Base-by-base conservation (phyloP, 768 basidiomycete genomes). In the Boletus reticuloceps region DNA sequence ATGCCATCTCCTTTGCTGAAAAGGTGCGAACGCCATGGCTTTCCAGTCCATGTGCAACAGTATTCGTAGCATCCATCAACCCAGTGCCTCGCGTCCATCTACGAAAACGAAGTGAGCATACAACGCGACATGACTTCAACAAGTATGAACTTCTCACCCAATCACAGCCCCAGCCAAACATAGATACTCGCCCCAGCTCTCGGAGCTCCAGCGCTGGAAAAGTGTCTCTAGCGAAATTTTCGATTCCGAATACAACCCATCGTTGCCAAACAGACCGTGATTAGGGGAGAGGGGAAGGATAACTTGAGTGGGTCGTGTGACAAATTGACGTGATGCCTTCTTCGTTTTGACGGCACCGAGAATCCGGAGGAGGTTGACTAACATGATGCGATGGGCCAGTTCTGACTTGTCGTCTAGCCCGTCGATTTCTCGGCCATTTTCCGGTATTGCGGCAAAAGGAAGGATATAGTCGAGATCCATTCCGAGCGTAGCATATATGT, bases 1-100 rank as follows among this genome's bases (percentile, higher is more conserved):
- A 99, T 1, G 97, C 95, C 97, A 98, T 99, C 75, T 99, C 97
- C 77, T 98, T 98, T 29, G 97, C 90, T 1, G 96, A 98, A 84
- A 98, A 99, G 2, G 97, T 99, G 61, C 97, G 85, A 55, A 97
- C 92, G 58, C 97, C 97, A 58, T 89, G 82, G 55, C 85, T 81
- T 76, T 99, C 97, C 41, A 99, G 81, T 51, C 94, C 93, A 54
- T 95, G 91, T 27, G 97, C 94, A 50, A 98, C 88, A 41, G 89
- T 91, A 75, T 95, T 95, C 42, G 93, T 95, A 5, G 94, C 89
- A 54, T 83, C 88, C 97, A 99, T 98, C 48, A 99, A 76, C 54
- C 96, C 95, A 11, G 97, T 99, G 32, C 97, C 97, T 58, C 97
- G 92, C 44, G 95, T 98, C 96, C 95, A 99, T 34, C 91, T 93